A percentile compares a stretch with the other conserved stretches of the same genome.
These are phyloP conservation scores for Pholiota molesta DNA, from an alignment of 768 basidiomycete species.

Conservation along the genomic window DNA sequence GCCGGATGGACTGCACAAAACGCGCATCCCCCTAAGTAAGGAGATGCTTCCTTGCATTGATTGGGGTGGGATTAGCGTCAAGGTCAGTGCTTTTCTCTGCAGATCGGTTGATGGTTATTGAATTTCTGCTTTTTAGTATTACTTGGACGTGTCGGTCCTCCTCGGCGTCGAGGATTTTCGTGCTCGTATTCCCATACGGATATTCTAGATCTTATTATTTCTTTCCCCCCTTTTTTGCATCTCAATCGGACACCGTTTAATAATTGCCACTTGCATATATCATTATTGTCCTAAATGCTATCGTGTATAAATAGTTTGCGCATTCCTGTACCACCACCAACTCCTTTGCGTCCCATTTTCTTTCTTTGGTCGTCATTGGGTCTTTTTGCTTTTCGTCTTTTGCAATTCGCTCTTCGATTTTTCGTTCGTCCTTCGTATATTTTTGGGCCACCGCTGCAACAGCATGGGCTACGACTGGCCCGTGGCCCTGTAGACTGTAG, in stretches of 20 bases:
- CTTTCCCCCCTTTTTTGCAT: slow-evolving; percentile 8
- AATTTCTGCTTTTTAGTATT: slow-evolving; percentile 51
- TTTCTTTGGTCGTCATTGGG: not conserved
- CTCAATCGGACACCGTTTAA: slow-evolving; percentile 14
- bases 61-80: slow-evolving; percentile 68
- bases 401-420: too few species aligned
- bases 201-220: slow-evolving; percentile 41
- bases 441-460: not conserved
- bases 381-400: too few species aligned
- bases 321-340: slow-evolving; percentile 14
- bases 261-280: slow-evolving; percentile 19
- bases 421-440: too few species aligned
- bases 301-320: slow-evolving; percentile 1
- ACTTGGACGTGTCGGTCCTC: slow-evolving; percentile 70
- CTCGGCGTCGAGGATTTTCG: slow-evolving; percentile 64
- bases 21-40: slow-evolving; percentile 54
- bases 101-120: slow-evolving; percentile 6
- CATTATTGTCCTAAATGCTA: slow-evolving; percentile 22
- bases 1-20: slow-evolving; percentile 72
- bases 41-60: slow-evolving; percentile 68
- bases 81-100: slow-evolving; percentile 37
- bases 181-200: slow-evolving; percentile 62
- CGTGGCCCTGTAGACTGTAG: not conserved
- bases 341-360: not conserved
- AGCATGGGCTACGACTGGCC: not conserved